Evolutionary conservation across 495 filamentous ascomycete species (phyloP).

Genomic region (Daldinia concentrica): DNA sequence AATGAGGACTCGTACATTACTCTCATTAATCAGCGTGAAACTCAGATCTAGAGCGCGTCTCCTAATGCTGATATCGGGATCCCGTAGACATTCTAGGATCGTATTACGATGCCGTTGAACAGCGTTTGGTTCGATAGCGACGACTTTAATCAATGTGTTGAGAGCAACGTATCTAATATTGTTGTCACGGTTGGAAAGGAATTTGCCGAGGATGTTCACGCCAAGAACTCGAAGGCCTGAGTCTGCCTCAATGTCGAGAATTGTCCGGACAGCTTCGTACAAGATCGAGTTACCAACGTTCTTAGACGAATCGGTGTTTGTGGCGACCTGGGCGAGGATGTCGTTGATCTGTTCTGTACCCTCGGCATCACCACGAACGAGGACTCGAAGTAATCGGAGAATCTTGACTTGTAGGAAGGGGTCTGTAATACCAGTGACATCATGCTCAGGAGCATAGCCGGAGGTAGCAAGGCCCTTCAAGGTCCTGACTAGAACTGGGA

Average conservation of each 20-base stretch:
- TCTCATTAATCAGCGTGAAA: constrained; percentile 97
- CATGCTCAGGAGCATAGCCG: constrained; percentile 96
- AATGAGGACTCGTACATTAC: constrained; percentile 92
- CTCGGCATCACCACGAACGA: constrained; percentile 85
- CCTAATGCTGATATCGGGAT: constrained; percentile 98
- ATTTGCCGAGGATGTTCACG: constrained; percentile 98
- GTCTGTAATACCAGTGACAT: constrained; percentile 97
- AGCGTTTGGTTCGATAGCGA: constrained; percentile 96
- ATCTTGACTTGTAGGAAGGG: constrained; percentile 99
- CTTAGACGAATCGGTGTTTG: constrained; percentile 97
- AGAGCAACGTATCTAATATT: constrained; percentile 98
- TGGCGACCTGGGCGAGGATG: constrained; percentile 96
- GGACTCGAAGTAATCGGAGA: constrained; percentile 80
- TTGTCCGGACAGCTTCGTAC: constrained; percentile 96
- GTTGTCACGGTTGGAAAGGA: constrained; percentile 96
- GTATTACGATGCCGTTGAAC: constrained; percentile 97
- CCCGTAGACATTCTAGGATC: constrained; percentile 92
- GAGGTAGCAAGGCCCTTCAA: constrained; percentile 91
- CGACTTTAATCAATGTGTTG: constrained; percentile 97
- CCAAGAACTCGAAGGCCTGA: constrained; percentile 91
- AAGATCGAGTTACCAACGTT: constrained; percentile 98
- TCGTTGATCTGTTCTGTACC: constrained; percentile 98
- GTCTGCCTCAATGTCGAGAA: constrained; percentile 97
- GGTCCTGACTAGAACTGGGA: constrained; percentile 81
- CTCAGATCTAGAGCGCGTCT: constrained; percentile 93